phyloP scores from a whole-genome alignment of 495 filamentous ascomycete species.

The Annulohypoxylon maeteangense region DNA sequence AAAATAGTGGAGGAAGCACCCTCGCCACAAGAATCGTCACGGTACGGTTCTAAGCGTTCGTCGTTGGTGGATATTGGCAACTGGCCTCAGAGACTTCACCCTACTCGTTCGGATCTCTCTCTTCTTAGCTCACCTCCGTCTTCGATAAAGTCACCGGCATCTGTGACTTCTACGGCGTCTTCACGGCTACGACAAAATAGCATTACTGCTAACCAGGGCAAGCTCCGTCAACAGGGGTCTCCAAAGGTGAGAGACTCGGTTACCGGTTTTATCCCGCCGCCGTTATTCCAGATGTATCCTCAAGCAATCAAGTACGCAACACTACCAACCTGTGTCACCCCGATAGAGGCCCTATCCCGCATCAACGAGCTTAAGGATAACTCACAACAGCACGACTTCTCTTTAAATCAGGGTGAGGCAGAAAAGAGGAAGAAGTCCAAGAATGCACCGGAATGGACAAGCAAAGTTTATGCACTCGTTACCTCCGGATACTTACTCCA shows the following conservation, averaged over 20 bases:
- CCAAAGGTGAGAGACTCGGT: constrained; percentile 39
- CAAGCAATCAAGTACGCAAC: constrained; percentile 73
- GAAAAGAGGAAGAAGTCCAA: constrained; percentile 63
- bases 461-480: constrained; percentile 83
- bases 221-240: constrained; percentile 14
- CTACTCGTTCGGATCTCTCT: constrained; percentile 54
- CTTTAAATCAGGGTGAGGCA: constrained; percentile 50
- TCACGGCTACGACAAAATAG: constrained; percentile 22
- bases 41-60: constrained; percentile 51
- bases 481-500: constrained; percentile 88
- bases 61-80: constrained; percentile 57
- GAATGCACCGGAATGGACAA: constrained; percentile 72
- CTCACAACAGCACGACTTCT: constrained; percentile 55
- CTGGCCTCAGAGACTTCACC: constrained; percentile 54
- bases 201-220: constrained; percentile 21
- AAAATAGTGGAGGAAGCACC: constrained; percentile 38
- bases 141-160: constrained; percentile 19
- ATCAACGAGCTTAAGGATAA: constrained; percentile 62
- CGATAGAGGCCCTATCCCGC: constrained; percentile 71
- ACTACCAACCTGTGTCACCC: constrained; percentile 62
- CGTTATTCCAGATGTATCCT: constrained; percentile 90
- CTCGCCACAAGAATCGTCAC: constrained; percentile 40
- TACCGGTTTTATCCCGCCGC: constrained; percentile 76
- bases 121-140: constrained; percentile 42
- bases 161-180: constrained; percentile 1